Evolutionary conservation across 2,329 filamentous ascomycete genomes (phyloP), one percentile per base, ranked within the genome.

Genomic region (Paecilomyces variotii): DNA sequence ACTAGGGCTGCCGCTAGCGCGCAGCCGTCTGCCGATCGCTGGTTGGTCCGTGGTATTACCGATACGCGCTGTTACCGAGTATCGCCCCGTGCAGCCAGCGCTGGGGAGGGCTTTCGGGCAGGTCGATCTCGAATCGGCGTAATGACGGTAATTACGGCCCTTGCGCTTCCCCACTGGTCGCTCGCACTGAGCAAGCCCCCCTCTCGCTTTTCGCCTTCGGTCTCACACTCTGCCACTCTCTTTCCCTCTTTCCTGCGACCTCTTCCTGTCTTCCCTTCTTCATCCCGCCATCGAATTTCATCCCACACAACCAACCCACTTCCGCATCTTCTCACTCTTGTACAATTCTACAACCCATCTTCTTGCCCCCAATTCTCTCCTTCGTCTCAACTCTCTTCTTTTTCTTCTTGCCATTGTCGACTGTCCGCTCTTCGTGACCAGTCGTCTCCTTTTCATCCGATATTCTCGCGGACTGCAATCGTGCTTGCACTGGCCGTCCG

Each of bases 401-500:
- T 60, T 59, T 57, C 57, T 61, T 60, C 59, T 62, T 60, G 64
- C 62, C 59, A 59, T 62, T 60, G 65, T 59, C 62, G 62, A 66
- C 64, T 62, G 61, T 61, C 61, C 63, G 59, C 57, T 62, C n/a
- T 45, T 45, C 39, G n/a, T 45, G 39, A 14, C 39, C 9, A 59
- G 57, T 60, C 60, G 65, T 63, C 59, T 60, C 61, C 65, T 61
- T 68, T 65, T 68, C 66, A 63, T 65, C 62, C 67, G 12, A 52
- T 50, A 19, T 45, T 45, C 19, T 45, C 39, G 39, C 39, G 39
- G 39, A 45, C 14, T 45, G 39, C n/a, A 45, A 45, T 19, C 2
- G 35, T 39, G 35, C 35, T 39, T n/a, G 35, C 24, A 14, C 50
- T 34, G 25, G 25, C 50, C 25, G 56, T 53, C 25, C 39, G 52